These are phyloP conservation scores for Tetratostichococcus sp. DNA, from an alignment of 139 green algal genomes.

Conservation along the genomic window DNA sequence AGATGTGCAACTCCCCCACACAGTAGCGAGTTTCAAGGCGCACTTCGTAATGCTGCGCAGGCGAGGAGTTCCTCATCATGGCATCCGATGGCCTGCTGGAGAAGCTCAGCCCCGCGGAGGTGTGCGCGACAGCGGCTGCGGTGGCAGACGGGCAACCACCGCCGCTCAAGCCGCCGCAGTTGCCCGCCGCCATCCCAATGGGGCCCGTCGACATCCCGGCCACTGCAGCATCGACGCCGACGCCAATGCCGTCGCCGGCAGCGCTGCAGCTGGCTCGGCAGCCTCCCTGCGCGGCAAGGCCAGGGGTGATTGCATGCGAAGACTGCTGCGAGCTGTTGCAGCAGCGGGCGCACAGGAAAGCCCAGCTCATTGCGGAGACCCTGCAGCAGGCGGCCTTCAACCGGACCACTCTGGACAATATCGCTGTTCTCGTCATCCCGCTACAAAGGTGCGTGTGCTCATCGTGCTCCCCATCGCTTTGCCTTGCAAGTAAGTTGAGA, in stretches of 20 bases:
- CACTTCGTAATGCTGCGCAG: background rate
- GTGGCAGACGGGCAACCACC: background rate
- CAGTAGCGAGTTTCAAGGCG: no score
- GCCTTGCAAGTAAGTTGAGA: no score
- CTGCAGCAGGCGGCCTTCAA: constrained; percentile 50
- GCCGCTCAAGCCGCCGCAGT: background rate
- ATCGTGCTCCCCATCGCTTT: no score
- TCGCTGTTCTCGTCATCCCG: constrained; percentile 45
- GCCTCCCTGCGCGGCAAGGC: background rate
- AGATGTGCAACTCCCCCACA: no score
- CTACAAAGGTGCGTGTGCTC: background rate
- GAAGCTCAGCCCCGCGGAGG: constrained; percentile 17
- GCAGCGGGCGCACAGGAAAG: no score
- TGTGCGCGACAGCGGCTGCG: constrained; percentile 26
- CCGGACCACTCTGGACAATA: constrained; percentile 51
- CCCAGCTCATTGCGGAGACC: constrained; percentile 16
- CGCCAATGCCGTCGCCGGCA: constrained; percentile 1
- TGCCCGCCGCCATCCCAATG: background rate
- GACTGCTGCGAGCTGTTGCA: background rate
- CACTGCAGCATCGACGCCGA: background rate
- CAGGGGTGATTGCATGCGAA: background rate
- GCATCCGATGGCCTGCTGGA: constrained; percentile 44
- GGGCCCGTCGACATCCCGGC: background rate
- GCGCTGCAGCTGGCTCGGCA: background rate
- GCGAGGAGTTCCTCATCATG: constrained; percentile 31